Evolutionary conservation across 225 moss, liverwort and hornwort genomes (phyloP).

Genomic region (Bryoerythrophyllum caledonicum): DNA sequence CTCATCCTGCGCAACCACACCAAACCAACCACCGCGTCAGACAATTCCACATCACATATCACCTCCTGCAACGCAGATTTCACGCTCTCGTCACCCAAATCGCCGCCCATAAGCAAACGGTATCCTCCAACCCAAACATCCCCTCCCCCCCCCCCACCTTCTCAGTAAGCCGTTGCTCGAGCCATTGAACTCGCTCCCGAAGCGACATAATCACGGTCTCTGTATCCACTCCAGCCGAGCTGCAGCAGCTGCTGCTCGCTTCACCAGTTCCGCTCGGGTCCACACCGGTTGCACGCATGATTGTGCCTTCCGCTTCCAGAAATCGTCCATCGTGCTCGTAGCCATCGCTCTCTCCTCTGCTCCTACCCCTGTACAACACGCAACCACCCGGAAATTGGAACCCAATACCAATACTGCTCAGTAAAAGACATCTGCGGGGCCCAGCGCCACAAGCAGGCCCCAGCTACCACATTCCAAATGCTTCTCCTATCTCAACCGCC

Average conservation of each 20-base stretch:
- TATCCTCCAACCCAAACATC: background rate
- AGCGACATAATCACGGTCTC: slow-evolving; percentile 97
- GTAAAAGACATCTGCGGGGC: background rate
- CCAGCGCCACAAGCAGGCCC: background rate
- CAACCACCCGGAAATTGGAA: background rate
- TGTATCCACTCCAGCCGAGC: slow-evolving; percentile 79
- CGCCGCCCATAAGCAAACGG: background rate
- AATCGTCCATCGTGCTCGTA: slow-evolving; percentile 86
- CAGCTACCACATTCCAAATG: background rate
- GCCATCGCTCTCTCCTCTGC: slow-evolving; percentile 67
- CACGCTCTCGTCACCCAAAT: background rate
- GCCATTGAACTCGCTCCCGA: slow-evolving; percentile 87
- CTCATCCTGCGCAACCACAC: slow-evolving; percentile 77
- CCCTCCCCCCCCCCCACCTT: slow-evolving; percentile 62
- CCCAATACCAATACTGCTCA: background rate
- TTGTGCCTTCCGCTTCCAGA: slow-evolving; percentile 83
- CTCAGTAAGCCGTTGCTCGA: slow-evolving; percentile 94
- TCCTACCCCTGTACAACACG: slow-evolving; percentile 53
- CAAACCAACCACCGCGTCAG: slow-evolving; percentile 14
- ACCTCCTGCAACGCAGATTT: background rate
- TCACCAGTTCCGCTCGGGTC: slow-evolving; percentile 86
- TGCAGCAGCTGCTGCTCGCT: slow-evolving; percentile 94
- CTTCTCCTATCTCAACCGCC: background rate
- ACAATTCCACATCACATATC: background rate
- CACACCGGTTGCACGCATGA: slow-evolving; percentile 71